Base-by-base conservation (phyloP, 768 basidiomycete species). In the Rhizopogon sp. region DNA sequence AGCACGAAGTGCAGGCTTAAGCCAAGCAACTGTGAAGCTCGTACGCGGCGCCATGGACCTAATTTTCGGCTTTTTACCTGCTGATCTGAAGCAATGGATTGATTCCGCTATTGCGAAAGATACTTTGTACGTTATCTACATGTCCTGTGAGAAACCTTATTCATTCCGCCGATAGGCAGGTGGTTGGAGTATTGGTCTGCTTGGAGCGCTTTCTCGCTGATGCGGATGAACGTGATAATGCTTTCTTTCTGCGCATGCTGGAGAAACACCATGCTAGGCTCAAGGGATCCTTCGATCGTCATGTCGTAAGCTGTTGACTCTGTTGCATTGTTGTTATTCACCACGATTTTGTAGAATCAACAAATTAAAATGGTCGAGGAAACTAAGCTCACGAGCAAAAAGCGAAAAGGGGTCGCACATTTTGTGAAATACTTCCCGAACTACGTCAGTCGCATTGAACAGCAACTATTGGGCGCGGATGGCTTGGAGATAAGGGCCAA, bases 401-500 rank as follows among this genome's bases (percentile, higher is more conserved):
- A 95, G 66, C 85, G 96, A 39, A 88, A 85, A 62, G 96, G 96
- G 6, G 90, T 97, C 28, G 88, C 85, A 16, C 88, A 89, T 44
- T 98, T 97, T 67, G 84, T 98, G 62, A 90, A 89, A 63, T 84
- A 92, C 71, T 98, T 98, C 76, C 93, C 96, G 0, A 77, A 84
- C 10, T 98, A 96, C 66, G 83, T 94, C 60, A 75, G 80, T 28
- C 85, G 87, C 6, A 79, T 97, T 20, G 96, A 98, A 70, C 78
- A 73, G 25, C 96, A 98, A 64, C 80, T 98, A 17, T 74, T 87
- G 45, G 88, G 85, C 8, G 82, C 84, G 9, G 87, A 90, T 61
- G 80, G 76, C 4, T 77, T 93, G 54, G 90, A 90, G 63, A 85
- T 95, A 58, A 84, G 95, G 33, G 72, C 73, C 8, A 81, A 73